Evolutionary conservation across 2,329 filamentous ascomycete genomes (phyloP).

Genomic region (Balansia obtecta): DNA sequence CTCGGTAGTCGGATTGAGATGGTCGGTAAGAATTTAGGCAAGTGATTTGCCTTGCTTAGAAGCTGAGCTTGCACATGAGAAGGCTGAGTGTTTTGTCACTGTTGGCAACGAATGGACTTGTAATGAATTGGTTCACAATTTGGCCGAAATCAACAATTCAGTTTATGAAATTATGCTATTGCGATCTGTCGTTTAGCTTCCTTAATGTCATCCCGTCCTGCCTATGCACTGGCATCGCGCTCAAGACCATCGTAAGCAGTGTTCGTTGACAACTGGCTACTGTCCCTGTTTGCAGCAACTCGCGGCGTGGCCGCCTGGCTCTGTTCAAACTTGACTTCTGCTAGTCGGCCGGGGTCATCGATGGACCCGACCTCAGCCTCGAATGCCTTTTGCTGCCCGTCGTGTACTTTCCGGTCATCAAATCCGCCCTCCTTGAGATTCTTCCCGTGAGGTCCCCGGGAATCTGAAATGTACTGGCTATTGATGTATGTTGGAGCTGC

Average conservation of each 20-base stretch:
- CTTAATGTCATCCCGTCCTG: not conserved
- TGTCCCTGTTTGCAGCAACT: constrained; percentile 17
- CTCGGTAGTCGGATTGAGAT: too few species aligned
- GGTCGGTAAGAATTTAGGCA: too few species aligned
- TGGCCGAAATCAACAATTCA: too few species aligned
- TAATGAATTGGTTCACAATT: too few species aligned
- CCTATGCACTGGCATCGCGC: constrained; percentile 3
- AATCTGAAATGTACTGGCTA: constrained; percentile 19
- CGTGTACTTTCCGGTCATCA: constrained; percentile 19
- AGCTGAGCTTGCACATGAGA: too few species aligned
- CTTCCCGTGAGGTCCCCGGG: constrained; percentile 28
- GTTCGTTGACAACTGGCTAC: constrained; percentile 11
- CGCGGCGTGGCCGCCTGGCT: constrained; percentile 12
- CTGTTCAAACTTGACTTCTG: constrained; percentile 29
- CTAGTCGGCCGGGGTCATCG: constrained; percentile 33
- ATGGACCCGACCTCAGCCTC: constrained; percentile 31
- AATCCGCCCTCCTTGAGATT: constrained; percentile 28
- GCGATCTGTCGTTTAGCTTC: not conserved
- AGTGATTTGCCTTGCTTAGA: too few species aligned
- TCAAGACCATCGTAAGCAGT: constrained; percentile 20
- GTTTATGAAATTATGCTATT: too few species aligned
- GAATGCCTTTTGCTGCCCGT: constrained; percentile 27
- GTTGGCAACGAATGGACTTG: too few species aligned
- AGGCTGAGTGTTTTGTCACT: too few species aligned
- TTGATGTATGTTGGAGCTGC: constrained; percentile 27